Percentiles rank a stretch among this genome's conserved stretches.
phyloP scores from a whole-genome alignment of 768 basidiomycete species.

The Coprinellus micaceus region DNA sequence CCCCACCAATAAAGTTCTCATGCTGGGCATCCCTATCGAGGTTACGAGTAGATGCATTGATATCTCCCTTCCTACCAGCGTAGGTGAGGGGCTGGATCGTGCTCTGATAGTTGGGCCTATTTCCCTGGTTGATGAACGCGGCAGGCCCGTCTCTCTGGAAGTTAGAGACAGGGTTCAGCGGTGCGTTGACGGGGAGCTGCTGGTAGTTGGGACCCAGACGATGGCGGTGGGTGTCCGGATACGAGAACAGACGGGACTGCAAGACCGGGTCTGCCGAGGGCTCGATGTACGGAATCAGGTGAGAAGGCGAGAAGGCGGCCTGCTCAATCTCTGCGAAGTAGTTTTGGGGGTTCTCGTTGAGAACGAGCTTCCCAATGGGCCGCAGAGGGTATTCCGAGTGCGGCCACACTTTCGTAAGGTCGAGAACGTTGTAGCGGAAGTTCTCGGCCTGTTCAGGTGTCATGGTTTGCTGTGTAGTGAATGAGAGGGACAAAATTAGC shows the following conservation, averaged over 20 bases:
- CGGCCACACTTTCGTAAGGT: slow-evolving; percentile 90
- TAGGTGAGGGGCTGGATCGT: slow-evolving; percentile 71
- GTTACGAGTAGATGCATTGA: slow-evolving; percentile 40
- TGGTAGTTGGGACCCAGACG: slow-evolving; percentile 79
- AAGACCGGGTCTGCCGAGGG: slow-evolving; percentile 89
- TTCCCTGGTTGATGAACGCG: slow-evolving; percentile 74
- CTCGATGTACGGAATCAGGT: slow-evolving; percentile 85
- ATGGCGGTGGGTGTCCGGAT: slow-evolving; percentile 85
- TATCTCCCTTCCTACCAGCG: slow-evolving; percentile 42
- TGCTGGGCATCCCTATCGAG: slow-evolving; percentile 45
- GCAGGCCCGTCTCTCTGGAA: slow-evolving; percentile 86
- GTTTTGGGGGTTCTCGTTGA: slow-evolving; percentile 63
- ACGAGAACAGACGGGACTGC: slow-evolving; percentile 92
- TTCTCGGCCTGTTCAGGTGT: slow-evolving; percentile 86
- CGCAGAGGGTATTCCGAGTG: slow-evolving; percentile 87
- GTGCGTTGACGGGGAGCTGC: slow-evolving; percentile 85
- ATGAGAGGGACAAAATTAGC: neutral
- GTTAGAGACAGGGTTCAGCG: slow-evolving; percentile 71
- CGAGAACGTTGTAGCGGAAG: slow-evolving; percentile 87
- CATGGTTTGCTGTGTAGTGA: slow-evolving; percentile 74
- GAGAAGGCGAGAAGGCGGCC: slow-evolving; percentile 85
- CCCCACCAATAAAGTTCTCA: slow-evolving; percentile 72
- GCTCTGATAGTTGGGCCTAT: slow-evolving; percentile 85
- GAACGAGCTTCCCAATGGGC: slow-evolving; percentile 62
- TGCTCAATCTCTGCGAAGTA: slow-evolving; percentile 97